phyloP scores from a whole-genome alignment of 1,139 yeast species.

The Suhomyces bolitotheri region DNA sequence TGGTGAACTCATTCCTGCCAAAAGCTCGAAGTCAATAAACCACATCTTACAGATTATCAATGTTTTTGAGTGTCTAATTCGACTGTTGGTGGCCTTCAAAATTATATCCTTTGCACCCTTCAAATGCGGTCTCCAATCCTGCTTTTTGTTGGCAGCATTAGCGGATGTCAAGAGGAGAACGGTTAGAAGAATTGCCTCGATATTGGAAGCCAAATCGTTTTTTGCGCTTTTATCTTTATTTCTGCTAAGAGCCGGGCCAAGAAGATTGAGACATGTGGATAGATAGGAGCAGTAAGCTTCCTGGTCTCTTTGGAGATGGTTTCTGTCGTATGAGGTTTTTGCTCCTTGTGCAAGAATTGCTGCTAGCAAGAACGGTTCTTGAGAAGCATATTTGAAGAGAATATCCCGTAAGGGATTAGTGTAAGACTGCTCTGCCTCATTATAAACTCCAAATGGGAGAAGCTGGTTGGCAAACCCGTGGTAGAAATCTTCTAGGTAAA shows the following conservation, averaged over 20 bases:
- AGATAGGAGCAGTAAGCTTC: constrained; percentile 64
- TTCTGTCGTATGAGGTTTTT: constrained; percentile 47
- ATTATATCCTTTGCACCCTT: constrained; percentile 72
- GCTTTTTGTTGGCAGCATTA: constrained; percentile 62
- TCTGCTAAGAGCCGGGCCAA: constrained; percentile 46
- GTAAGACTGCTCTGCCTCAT: constrained; percentile 28
- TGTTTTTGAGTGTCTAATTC: constrained; percentile 32
- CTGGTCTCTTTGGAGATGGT: constrained; percentile 54
- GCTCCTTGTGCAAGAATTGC: constrained; percentile 79
- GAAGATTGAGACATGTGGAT: constrained; percentile 57
- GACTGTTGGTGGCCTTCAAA: constrained; percentile 43
- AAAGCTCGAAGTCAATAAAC: constrained; percentile 66
- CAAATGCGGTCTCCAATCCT: constrained; percentile 76
- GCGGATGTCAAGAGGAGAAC: constrained; percentile 68
- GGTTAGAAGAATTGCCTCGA: constrained; percentile 68
- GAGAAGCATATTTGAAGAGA: constrained; percentile 56
- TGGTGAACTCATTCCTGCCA: constrained; percentile 66
- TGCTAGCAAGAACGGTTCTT: constrained; percentile 62
- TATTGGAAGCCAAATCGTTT: constrained; percentile 44
- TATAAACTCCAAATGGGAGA: constrained; percentile 63
- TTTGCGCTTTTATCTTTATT: constrained; percentile 29
- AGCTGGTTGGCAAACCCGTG: constrained; percentile 58
- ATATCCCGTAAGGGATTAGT: constrained; percentile 68
- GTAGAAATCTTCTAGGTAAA: constrained; percentile 58
- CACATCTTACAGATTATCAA: constrained; percentile 67